A percentile compares a stretch with the other conserved stretches of the same genome.
phyloP scores from a whole-genome alignment of 768 basidiomycete genomes.

The Podaxis sp. region DNA sequence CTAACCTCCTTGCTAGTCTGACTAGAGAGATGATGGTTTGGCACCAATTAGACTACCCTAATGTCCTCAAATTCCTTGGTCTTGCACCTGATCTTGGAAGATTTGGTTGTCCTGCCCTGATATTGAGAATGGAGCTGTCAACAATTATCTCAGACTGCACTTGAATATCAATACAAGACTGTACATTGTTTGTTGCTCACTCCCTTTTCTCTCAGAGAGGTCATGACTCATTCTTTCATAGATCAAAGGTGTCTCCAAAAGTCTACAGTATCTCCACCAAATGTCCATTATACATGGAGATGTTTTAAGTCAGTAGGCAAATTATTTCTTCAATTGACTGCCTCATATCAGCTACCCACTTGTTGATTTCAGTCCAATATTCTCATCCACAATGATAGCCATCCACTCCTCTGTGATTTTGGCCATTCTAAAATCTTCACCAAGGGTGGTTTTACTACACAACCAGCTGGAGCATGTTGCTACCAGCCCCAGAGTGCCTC shows the following conservation, averaged over 20 bases:
- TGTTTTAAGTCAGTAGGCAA: conserved; percentile 28
- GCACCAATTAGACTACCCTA: too few relatives aligned
- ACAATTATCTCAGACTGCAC: conserved; percentile 13
- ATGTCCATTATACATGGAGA: conserved; percentile 20
- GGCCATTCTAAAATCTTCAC: conserved; percentile 20
- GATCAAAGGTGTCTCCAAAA: conserved; percentile 18
- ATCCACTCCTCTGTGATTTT: conserved; percentile 21
- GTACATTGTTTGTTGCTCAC: conserved; percentile 10
- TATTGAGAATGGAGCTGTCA: conserved; percentile 13
- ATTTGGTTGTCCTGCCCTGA: conserved; percentile 13
- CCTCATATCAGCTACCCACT: neutral
- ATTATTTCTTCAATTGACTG: neutral
- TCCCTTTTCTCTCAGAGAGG: neutral
- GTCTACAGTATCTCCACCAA: conserved; percentile 20
- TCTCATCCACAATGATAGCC: conserved; percentile 16
- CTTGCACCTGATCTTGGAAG: neutral
- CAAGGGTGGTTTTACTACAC: conserved; percentile 18
- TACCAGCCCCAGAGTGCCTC: conserved; percentile 21
- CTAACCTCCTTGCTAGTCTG: conserved; percentile 12
- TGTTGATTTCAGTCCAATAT: conserved; percentile 19
- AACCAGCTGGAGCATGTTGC: conserved; percentile 9
- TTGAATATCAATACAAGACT: conserved; percentile 10
- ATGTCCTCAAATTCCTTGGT: conserved; percentile 19
- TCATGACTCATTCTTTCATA: neutral
- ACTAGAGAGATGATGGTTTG: conserved; percentile 18